These are phyloP conservation scores for Skeletonema grethae DNA, from an alignment of 108 stramenopile genomes.

Conservation along the genomic window DNA sequence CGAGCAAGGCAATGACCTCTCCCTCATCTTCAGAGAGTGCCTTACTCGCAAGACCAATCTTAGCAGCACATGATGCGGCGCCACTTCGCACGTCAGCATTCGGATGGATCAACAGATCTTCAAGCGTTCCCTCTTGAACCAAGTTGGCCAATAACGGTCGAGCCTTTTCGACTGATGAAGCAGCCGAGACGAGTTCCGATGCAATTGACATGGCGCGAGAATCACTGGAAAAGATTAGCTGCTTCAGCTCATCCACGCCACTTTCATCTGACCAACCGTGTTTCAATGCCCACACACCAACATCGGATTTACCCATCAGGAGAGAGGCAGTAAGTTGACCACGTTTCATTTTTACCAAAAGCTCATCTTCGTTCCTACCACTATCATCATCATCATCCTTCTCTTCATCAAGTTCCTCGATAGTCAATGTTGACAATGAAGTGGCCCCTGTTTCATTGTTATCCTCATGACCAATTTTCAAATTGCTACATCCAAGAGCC, in stretches of 20 bases:
- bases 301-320: slow-evolving; percentile 60
- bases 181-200: slow-evolving; percentile 76
- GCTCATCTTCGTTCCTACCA: slow-evolving; percentile 24
- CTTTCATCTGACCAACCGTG: slow-evolving; percentile 60
- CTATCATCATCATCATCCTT: slow-evolving; percentile 47
- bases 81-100: slow-evolving; percentile 80
- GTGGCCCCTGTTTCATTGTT: slow-evolving; percentile 29
- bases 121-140: slow-evolving; percentile 59
- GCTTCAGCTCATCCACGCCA: slow-evolving; percentile 42
- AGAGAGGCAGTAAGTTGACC: slow-evolving; percentile 68
- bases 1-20: slow-evolving; percentile 74
- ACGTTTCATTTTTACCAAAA: slow-evolving; percentile 61
- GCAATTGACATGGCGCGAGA: slow-evolving; percentile 77
- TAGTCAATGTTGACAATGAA: slow-evolving; percentile 38
- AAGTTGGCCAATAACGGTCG: slow-evolving; percentile 59
- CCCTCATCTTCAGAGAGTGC: slow-evolving; percentile 61
- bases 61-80: slow-evolving; percentile 84
- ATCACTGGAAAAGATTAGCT: slow-evolving; percentile 63
- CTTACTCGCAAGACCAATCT: slow-evolving; percentile 79
- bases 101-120: slow-evolving; percentile 54
- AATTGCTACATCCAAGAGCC: slow-evolving; percentile 46
- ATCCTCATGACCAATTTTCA: slow-evolving; percentile 35
- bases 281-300: slow-evolving; percentile 79
- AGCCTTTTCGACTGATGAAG: slow-evolving; percentile 70
- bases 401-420: slow-evolving; percentile 72